Conservation (phyloP, 805 yeast species). For the Lachancea quebecensis region DNA sequence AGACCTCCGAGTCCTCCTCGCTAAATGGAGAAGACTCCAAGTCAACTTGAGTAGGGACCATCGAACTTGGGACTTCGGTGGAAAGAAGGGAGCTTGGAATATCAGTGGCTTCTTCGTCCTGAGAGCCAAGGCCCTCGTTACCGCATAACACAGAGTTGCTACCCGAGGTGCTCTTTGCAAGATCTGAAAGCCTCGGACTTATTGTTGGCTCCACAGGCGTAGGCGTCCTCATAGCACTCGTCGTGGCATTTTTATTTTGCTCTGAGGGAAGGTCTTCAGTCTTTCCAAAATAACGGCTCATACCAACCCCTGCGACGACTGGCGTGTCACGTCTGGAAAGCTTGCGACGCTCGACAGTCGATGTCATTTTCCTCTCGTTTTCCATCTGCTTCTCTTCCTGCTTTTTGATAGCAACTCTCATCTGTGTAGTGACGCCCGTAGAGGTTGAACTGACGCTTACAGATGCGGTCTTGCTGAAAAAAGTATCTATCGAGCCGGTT, state of each 20-base stretch:
- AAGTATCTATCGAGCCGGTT: conserved; percentile 17
- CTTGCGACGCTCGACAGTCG: conserved; percentile 20
- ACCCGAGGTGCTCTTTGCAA: too few species aligned
- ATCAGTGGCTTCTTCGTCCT: conserved; percentile 21
- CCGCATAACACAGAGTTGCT: neutral
- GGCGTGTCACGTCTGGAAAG: conserved; percentile 6
- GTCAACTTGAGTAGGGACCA: conserved; percentile 5
- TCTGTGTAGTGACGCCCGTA: neutral
- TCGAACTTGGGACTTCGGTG: conserved; percentile 11
- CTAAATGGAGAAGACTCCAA: conserved; percentile 1
- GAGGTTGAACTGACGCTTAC: conserved; percentile 3
- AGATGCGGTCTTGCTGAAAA: conserved; percentile 9
- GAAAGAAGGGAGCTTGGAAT: conserved; percentile 24
- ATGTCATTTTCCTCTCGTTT: conserved; percentile 11
- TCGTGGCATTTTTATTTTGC: neutral
- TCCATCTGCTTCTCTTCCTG: neutral
- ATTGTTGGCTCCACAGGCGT: too few species aligned
- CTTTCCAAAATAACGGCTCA: neutral
- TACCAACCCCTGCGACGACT: neutral
- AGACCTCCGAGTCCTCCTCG: conserved; percentile 16
- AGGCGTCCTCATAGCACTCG: neutral
- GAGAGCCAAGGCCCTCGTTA: neutral
- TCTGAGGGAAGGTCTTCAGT: neutral
- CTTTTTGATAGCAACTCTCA: neutral
- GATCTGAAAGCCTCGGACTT: too few species aligned